A percentile compares a stretch with the other conserved stretches of the same genome.
Conservation (phyloP, 495 filamentous ascomycete genomes). For the Xylaria longipes region DNA sequence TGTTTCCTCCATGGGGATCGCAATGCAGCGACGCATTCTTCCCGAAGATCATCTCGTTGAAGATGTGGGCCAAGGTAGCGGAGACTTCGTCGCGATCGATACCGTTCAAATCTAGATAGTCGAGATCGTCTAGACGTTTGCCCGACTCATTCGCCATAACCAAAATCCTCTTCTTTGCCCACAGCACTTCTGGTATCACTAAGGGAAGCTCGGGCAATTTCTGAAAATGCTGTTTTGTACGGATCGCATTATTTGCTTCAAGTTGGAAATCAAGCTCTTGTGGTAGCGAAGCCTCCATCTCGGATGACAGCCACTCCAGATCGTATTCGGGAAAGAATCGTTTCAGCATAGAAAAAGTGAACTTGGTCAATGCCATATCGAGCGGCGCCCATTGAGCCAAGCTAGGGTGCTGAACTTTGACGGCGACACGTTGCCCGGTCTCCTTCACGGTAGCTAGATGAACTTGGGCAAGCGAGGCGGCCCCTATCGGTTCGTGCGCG, state of each 20-base stretch:
- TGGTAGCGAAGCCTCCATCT: conserved; percentile 90
- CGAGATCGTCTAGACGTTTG: conserved; percentile 85
- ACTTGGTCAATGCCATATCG: conserved; percentile 83
- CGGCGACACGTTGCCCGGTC: conserved; percentile 89
- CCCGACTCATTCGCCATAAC: conserved; percentile 96
- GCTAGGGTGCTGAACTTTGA: conserved; percentile 94
- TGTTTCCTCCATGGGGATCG: conserved; percentile 97
- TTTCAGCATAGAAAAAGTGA: conserved; percentile 89
- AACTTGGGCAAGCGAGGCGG: conserved; percentile 93
- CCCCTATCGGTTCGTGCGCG: conserved; percentile 79
- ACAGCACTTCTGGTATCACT: conserved; percentile 88
- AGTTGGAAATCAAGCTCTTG: conserved; percentile 88
- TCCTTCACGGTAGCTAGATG: conserved; percentile 87
- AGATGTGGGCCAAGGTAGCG: conserved; percentile 86
- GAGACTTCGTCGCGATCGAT: conserved; percentile 98
- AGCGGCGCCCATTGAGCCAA: conserved; percentile 91
- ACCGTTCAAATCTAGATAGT: conserved; percentile 79
- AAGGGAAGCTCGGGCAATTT: conserved; percentile 72
- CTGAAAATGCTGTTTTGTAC: conserved; percentile 78
- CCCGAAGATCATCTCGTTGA: conserved; percentile 99
- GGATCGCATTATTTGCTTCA: conserved; percentile 85
- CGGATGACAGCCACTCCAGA: conserved; percentile 90
- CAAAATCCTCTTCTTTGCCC: conserved; percentile 86
- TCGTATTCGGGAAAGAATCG: conserved; percentile 97
- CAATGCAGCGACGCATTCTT: conserved; percentile 89